These are phyloP conservation scores for Nannizziopsis arthrosporioides DNA, from an alignment of 2,329 filamentous ascomycete species.

Conservation along the genomic window DNA sequence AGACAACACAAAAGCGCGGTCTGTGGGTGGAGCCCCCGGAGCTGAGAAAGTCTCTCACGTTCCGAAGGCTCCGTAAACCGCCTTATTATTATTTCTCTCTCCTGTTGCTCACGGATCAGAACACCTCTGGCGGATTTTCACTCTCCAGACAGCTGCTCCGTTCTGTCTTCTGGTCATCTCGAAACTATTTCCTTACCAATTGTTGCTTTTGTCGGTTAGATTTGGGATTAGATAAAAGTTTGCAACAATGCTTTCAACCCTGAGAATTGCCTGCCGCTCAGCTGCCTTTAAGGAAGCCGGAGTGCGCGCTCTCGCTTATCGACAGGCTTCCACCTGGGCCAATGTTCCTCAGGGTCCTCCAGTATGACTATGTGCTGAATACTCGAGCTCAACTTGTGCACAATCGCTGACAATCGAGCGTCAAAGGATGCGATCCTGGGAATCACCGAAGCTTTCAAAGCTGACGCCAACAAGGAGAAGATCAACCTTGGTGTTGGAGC, in stretches of 20 bases:
- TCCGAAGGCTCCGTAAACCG: neutral
- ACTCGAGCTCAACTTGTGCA: neutral
- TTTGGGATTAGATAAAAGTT: neutral
- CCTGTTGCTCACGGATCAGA: slow-evolving; percentile 1
- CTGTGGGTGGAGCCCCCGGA: neutral
- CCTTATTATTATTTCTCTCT: neutral
- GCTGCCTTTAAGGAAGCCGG: slow-evolving; percentile 30
- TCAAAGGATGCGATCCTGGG: slow-evolving; percentile 37
- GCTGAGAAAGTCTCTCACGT: neutral
- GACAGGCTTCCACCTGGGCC: slow-evolving; percentile 73
- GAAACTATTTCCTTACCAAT: neutral
- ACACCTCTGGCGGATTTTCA: neutral
- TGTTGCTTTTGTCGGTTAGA: neutral
- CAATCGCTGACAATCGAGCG: slow-evolving; percentile 5
- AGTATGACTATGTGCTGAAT: slow-evolving; percentile 45
- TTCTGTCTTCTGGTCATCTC: neutral
- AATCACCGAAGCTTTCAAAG: slow-evolving; percentile 97
- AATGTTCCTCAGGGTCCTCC: slow-evolving; percentile 89
- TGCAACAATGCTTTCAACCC: slow-evolving; percentile 36
- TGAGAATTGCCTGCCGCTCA: slow-evolving; percentile 34
- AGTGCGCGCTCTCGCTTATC: slow-evolving; percentile 31
- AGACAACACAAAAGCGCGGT: too few species aligned
- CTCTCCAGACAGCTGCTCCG: neutral
- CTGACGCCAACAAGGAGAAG: slow-evolving; percentile 84
- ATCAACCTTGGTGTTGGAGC: slow-evolving; percentile 98